These are phyloP conservation scores for Aureobasidium sp. DNA, from an alignment of 2,329 filamentous ascomycete species.

Conservation along the genomic window DNA sequence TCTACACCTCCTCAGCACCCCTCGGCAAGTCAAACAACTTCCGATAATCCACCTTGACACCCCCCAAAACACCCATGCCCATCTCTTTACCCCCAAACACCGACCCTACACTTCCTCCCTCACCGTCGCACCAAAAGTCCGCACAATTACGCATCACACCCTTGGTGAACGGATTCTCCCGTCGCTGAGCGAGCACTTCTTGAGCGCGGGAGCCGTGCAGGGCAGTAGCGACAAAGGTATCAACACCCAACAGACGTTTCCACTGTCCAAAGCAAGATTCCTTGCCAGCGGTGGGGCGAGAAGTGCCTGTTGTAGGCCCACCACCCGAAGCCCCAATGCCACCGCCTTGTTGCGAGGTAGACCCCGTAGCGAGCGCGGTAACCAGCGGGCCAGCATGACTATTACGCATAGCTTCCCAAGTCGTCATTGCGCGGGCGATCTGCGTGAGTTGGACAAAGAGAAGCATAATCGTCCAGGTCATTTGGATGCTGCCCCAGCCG, in stretches of 20 bases:
- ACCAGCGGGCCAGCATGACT: constrained; percentile 58
- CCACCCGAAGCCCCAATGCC: constrained; percentile 61
- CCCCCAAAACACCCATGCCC: constrained; percentile 68
- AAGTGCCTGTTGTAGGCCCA: constrained; percentile 38
- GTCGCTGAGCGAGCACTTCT: constrained; percentile 39
- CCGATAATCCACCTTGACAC: constrained; percentile 76
- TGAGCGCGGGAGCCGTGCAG: constrained; percentile 59
- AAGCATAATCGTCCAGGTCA: constrained; percentile 96
- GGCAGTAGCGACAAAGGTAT: constrained; percentile 88
- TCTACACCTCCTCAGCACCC: constrained; percentile 37
- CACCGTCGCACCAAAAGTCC: constrained; percentile 93
- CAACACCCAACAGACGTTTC: constrained; percentile 78
- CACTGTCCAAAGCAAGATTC: constrained; percentile 67
- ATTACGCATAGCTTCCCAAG: constrained; percentile 91
- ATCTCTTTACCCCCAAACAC: constrained; percentile 67
- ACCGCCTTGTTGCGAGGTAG: constrained; percentile 56
- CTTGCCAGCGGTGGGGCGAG: constrained; percentile 37
- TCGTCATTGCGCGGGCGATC: constrained; percentile 86
- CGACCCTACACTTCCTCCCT: constrained; percentile 32
- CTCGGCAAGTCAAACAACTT: constrained; percentile 79
- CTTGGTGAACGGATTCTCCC: constrained; percentile 74
- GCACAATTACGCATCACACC: constrained; percentile 83
- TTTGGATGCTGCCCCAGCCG: constrained; percentile 73
- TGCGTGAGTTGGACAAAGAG: constrained; percentile 89
- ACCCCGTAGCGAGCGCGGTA: constrained; percentile 66